These are phyloP conservation scores for Klebsormidium nitens DNA, from an alignment of 139 green algal genomes.

Conservation along the genomic window DNA sequence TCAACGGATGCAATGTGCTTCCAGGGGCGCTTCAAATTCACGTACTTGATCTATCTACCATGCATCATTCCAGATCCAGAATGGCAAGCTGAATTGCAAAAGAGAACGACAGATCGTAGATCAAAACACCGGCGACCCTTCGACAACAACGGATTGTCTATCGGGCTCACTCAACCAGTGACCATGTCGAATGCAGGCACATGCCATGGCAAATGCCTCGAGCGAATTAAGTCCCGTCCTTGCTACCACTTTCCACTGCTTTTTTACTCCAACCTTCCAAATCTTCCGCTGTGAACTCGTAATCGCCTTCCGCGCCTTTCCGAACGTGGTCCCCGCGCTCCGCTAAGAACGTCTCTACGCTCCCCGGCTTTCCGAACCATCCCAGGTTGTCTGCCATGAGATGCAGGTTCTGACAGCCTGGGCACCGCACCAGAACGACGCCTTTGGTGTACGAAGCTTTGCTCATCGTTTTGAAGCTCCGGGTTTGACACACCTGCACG, in stretches of 20 bases:
- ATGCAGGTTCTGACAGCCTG: conserved; percentile 52
- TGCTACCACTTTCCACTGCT: not conserved
- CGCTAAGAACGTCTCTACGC: conserved; percentile 23
- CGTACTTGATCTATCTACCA: no score
- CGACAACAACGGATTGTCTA: no score
- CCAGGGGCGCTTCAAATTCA: no score
- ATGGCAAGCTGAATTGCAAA: no score
- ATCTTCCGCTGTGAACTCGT: conserved; percentile 25
- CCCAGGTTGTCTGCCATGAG: conserved; percentile 61
- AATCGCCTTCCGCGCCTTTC: conserved; percentile 17
- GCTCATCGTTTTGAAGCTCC: conserved; percentile 54
- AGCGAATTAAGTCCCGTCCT: no score
- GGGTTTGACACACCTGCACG: conserved; percentile 48
- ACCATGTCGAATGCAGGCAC: no score
- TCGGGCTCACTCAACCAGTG: no score
- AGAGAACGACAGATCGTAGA: no score
- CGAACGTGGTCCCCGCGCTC: conserved; percentile 2
- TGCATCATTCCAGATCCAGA: no score
- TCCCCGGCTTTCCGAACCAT: conserved; percentile 51
- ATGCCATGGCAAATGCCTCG: no score
- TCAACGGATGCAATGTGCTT: no score
- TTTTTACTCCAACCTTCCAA: conserved; percentile 17
- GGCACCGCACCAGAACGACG: conserved; percentile 60
- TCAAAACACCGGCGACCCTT: no score
- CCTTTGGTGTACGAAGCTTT: conserved; percentile 49